These are phyloP conservation scores for Dendryphion nanum DNA, from an alignment of 2,329 filamentous ascomycete species.

Conservation along the genomic window DNA sequence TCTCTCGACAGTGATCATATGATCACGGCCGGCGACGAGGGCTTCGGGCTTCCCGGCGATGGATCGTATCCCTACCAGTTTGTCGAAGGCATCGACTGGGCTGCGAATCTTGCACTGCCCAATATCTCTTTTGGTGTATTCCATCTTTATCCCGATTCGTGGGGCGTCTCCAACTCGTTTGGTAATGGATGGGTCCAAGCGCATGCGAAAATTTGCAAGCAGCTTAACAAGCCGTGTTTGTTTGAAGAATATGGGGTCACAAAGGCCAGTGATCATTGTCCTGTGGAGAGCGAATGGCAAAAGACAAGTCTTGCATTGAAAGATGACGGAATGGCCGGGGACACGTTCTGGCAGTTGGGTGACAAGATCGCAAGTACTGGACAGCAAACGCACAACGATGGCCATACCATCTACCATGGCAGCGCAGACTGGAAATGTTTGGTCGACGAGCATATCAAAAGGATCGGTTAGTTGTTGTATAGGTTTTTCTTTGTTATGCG, in stretches of 20 bases:
- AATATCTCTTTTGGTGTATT: constrained; percentile 58
- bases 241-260: constrained; percentile 41
- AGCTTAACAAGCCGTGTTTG: constrained; percentile 41
- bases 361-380: constrained; percentile 21
- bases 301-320: constrained; percentile 21
- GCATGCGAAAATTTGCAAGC: constrained; percentile 42
- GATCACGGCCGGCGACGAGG: constrained; percentile 65
- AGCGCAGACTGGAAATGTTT: constrained; percentile 30
- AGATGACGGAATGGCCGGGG: constrained; percentile 28
- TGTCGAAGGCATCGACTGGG: constrained; percentile 54
- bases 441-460: constrained; percentile 25
- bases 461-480: constrained; percentile 12
- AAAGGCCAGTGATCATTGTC: constrained; percentile 20
- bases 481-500: no score
- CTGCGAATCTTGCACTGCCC: constrained; percentile 50
- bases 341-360: constrained; percentile 36
- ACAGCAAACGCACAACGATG: constrained; percentile 27
- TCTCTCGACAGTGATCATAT: constrained; percentile 60
- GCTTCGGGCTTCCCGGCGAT: constrained; percentile 50
- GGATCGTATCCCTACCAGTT: constrained; percentile 53
- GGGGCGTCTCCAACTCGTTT: constrained; percentile 33
- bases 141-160: constrained; percentile 52
- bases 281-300: constrained; percentile 31
- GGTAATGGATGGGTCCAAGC: constrained; percentile 49
- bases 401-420: constrained; percentile 30